These are phyloP conservation scores for Scheffersomyces segobiensis DNA, from an alignment of 1,139 yeast genomes.

Conservation along the genomic window DNA sequence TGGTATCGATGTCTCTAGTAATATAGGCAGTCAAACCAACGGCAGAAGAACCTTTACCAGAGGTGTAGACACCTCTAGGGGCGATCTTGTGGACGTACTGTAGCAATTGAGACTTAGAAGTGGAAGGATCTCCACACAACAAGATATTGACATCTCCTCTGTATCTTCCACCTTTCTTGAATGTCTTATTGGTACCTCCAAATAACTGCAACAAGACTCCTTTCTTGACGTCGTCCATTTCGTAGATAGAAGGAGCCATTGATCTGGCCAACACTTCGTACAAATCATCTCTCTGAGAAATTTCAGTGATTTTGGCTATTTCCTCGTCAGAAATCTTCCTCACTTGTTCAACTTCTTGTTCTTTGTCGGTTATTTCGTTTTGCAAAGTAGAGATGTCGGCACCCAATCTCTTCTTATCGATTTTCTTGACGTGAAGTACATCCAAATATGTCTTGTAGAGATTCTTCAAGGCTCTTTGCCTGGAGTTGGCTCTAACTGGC, in stretches of 20 bases:
- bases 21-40: constrained; percentile 98
- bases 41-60: constrained; percentile 98
- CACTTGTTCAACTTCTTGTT: constrained; percentile 71
- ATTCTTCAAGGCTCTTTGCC: constrained; percentile 80
- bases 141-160: constrained; percentile 93
- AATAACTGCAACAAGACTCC: constrained; percentile 89
- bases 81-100: constrained; percentile 97
- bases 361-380: constrained; percentile 47
- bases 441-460: constrained; percentile 92
- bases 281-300: constrained; percentile 70
- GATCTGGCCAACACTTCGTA: constrained; percentile 90
- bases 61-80: constrained; percentile 96
- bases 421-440: constrained; percentile 87
- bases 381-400: constrained; percentile 71
- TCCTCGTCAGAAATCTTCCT: constrained; percentile 72
- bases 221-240: constrained; percentile 94
- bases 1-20: constrained; percentile 91
- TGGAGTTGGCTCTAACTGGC: constrained; percentile 85
- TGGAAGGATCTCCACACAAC: constrained; percentile 97
- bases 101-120: constrained; percentile 90
- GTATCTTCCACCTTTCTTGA: constrained; percentile 88
- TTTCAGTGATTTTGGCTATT: constrained; percentile 58
- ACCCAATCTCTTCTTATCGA: constrained; percentile 80
- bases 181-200: constrained; percentile 92
- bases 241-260: constrained; percentile 92